Percentiles rank a stretch among this genome's conserved stretches.
phyloP scores from a whole-genome alignment of 1,284 basidiomycete species.

The Naganishia sp. region DNA sequence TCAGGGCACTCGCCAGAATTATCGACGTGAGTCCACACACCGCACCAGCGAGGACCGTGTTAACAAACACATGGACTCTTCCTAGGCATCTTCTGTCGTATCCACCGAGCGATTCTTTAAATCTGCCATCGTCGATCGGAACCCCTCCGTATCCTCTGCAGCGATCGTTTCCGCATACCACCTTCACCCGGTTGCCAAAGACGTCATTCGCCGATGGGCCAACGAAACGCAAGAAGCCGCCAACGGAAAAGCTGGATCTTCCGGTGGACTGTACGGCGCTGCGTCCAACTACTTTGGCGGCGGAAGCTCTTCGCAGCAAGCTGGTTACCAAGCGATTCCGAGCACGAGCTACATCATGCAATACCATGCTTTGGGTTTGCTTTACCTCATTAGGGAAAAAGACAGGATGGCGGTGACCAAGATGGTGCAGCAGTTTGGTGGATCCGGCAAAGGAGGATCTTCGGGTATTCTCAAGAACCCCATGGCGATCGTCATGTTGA shows the following conservation, averaged over 20 bases:
- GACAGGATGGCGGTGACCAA: conserved; percentile 99
- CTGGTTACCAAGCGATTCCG: conserved; percentile 72
- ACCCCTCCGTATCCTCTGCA: conserved; percentile 91
- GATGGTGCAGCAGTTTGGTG: conserved; percentile 96
- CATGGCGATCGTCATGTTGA: conserved; percentile 99
- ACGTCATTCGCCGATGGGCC: conserved; percentile 96
- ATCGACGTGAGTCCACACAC: conserved; percentile 75
- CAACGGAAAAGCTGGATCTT: conserved; percentile 76
- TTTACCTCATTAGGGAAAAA: conserved; percentile 94
- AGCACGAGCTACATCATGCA: conserved; percentile 92
- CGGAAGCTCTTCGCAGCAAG: conserved; percentile 36
- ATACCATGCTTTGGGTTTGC: conserved; percentile 92
- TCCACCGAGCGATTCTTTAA: conserved; percentile 99
- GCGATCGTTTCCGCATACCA: conserved; percentile 97
- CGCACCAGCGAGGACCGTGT: neutral
- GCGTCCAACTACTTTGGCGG: conserved; percentile 50
- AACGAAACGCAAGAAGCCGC: conserved; percentile 98
- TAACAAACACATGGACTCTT: conserved; percentile 11
- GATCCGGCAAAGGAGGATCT: conserved; percentile 68
- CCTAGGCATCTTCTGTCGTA: conserved; percentile 66
- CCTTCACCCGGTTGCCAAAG: conserved; percentile 87
- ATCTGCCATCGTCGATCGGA: conserved; percentile 96
- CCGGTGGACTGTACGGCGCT: conserved; percentile 52
- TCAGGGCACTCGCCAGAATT: conserved; percentile 92
- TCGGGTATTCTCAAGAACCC: conserved; percentile 85